These are phyloP conservation scores for Danielozyma ontarioensis DNA, from an alignment of 805 yeast species.

Conservation along the genomic window DNA sequence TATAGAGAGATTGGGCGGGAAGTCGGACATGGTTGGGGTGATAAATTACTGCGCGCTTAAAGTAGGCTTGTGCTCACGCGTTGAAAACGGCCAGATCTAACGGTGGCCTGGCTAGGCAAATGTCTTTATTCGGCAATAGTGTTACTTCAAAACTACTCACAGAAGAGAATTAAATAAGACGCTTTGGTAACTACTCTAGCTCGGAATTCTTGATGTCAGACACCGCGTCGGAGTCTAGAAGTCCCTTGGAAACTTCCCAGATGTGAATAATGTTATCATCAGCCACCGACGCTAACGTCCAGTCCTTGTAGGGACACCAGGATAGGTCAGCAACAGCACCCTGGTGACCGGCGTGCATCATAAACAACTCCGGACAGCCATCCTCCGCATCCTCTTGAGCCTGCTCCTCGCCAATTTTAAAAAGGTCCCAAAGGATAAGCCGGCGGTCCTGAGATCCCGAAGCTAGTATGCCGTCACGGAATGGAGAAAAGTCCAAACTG, in stretches of 20 bases:
- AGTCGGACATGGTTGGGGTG: slow-evolving; percentile 30
- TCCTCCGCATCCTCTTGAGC: slow-evolving; percentile 85
- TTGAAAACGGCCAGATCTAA: not conserved
- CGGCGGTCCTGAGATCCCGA: slow-evolving; percentile 76
- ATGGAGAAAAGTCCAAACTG: slow-evolving; percentile 72
- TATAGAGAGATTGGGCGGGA: slow-evolving; percentile 42
- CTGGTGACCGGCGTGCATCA: slow-evolving; percentile 93
- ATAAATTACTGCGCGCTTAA: not conserved
- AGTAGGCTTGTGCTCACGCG: not conserved
- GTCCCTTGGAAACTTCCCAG: slow-evolving; percentile 44
- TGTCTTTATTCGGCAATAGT: not conserved
- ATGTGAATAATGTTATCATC: slow-evolving; percentile 58
- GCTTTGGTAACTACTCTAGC: slow-evolving; percentile 17
- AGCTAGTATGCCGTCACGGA: slow-evolving; percentile 69
- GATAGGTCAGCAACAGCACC: slow-evolving; percentile 69
- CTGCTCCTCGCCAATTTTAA: slow-evolving; percentile 79
- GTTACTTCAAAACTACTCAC: no score
- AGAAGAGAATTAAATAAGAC: not conserved
- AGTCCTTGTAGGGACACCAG: slow-evolving; percentile 67
- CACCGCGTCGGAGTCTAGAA: slow-evolving; percentile 16
- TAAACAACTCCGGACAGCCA: slow-evolving; percentile 80
- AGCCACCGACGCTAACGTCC: slow-evolving; percentile 66
- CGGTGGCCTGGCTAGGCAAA: not conserved
- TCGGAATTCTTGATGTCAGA: slow-evolving; percentile 10
- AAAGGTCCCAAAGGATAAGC: slow-evolving; percentile 75